Evolutionary conservation across 139 green algal species (phyloP).

Genomic region (Chlorella sp.): DNA sequence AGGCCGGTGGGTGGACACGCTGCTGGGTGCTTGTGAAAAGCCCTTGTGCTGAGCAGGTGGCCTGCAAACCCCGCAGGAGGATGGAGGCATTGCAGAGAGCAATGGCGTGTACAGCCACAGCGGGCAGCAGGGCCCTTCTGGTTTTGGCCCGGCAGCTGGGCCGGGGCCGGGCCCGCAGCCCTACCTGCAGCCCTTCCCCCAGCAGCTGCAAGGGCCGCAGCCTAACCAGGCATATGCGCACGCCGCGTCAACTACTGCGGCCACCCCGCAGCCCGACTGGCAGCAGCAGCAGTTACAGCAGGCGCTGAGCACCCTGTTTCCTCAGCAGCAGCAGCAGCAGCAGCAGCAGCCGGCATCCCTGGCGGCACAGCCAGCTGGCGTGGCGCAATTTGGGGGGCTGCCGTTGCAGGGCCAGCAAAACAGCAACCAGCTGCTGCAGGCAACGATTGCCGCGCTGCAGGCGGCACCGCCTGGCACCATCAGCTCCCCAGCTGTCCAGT

Average conservation of each 20-base stretch:
- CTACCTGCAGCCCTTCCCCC: neutral
- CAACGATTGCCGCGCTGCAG: no score
- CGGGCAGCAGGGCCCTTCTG: no score
- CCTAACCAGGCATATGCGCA: neutral
- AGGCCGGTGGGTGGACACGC: neutral
- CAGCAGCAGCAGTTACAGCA: neutral
- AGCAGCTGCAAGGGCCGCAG: neutral
- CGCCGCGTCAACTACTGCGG: no score
- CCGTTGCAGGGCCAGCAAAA: no score
- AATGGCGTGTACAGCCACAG: neutral
- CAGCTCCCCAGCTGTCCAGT: no score
- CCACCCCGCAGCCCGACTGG: neutral
- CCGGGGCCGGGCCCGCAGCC: neutral
- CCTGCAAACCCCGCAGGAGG: neutral
- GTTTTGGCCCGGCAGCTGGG: neutral
- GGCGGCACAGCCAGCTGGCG: neutral
- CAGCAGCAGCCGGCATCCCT: neutral
- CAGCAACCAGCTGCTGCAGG: no score
- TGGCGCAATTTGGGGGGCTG: neutral
- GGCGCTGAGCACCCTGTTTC: neutral
- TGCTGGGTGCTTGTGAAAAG: no score
- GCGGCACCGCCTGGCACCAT: no score
- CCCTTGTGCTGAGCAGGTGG: neutral
- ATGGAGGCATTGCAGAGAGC: neutral
- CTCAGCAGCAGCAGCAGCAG: constrained; percentile 1